Base-by-base conservation (phyloP, 768 basidiomycete species). In the Pleurotus salmoneostramineus region DNA sequence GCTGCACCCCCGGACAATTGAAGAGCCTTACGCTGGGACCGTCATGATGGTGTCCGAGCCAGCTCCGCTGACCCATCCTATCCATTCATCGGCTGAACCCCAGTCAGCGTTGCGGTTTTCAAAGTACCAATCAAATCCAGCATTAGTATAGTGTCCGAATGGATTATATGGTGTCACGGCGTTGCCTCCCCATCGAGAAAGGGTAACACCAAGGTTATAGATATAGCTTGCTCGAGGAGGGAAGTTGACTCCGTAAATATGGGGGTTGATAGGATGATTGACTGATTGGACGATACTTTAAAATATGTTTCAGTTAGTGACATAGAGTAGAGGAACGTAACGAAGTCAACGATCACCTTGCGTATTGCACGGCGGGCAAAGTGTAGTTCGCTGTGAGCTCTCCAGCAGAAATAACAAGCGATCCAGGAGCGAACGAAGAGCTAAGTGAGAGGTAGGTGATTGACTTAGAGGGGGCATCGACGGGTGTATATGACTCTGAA, bases 151-250 rank as follows among this genome's bases (percentile, higher is more conserved):
- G 21, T 71, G 72, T 12, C 78, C 79, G 55, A 73, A 70, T 2
- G 78, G 78, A 60, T 83, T 83, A 64, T 83, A 83, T 3, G 81
- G 78, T 3, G 80, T 83, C 5, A 80, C 80, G 21, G 81, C 79
- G 58, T 80, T 81, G 43, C 81, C 81, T 56, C 81, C 81, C 81
- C 81, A 82, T 43, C 81, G 77, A 46, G 75, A 75, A 52, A 82
- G 71, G 6, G 80, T 76, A 5, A 80, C 71, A 51, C 82, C 82
- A 15, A 83, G 70, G 56, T 77, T 68, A 37, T 77, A 62, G 59
- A 83, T 75, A 63, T 81, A 81, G 50, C 66, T 63, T 4, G 76
- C 74, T 50, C 65, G 71, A 0, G 79, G 73, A 0, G 82, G 81
- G 72, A 80, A 83, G 66, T 83, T 83, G 61, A 83, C 77, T 47